A percentile compares a stretch with the other conserved stretches of the same genome.
phyloP scores from a whole-genome alignment of 495 filamentous ascomycete genomes.

The Aspergillus carlsbadensis region DNA sequence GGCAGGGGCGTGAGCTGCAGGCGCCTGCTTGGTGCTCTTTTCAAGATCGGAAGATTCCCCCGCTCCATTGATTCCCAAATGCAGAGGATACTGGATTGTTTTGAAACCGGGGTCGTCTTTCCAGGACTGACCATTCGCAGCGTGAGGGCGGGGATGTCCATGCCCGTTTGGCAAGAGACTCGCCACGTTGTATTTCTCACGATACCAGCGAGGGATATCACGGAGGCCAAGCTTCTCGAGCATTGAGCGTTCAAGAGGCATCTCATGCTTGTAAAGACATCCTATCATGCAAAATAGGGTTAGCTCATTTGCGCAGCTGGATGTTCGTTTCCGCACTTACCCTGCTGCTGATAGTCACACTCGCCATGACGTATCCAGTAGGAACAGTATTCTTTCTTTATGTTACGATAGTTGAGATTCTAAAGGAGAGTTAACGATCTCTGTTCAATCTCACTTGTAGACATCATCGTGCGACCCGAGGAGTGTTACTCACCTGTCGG shows the following conservation, averaged over 20 bases:
- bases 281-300: slow-evolving; percentile 32
- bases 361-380: slow-evolving; percentile 83
- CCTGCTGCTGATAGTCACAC: slow-evolving; percentile 81
- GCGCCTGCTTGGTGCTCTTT: slow-evolving; percentile 17
- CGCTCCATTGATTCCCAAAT: slow-evolving; percentile 12
- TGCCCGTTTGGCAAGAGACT: slow-evolving; percentile 28
- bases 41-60: slow-evolving; percentile 12
- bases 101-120: slow-evolving; percentile 18
- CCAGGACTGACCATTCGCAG: slow-evolving; percentile 13
- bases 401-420: slow-evolving; percentile 13
- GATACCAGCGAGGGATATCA: slow-evolving; percentile 56
- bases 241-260: slow-evolving; percentile 62
- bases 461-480: background rate
- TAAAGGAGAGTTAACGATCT: slow-evolving; percentile 9
- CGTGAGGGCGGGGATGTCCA: slow-evolving; percentile 17
- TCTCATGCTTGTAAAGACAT: slow-evolving; percentile 84
- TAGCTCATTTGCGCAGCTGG: slow-evolving; percentile 9
- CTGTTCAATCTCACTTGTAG: background rate
- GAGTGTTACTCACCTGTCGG: slow-evolving; percentile 22
- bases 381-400: slow-evolving; percentile 76
- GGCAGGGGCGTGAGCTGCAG: slow-evolving; percentile 1
- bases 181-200: slow-evolving; percentile 40
- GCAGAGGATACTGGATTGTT: slow-evolving; percentile 24
- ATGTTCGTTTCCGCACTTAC: slow-evolving; percentile 17
- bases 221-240: slow-evolving; percentile 62